Evolutionary conservation across 2,329 filamentous ascomycete species (phyloP).

Genomic region (Epichloe elymi): DNA sequence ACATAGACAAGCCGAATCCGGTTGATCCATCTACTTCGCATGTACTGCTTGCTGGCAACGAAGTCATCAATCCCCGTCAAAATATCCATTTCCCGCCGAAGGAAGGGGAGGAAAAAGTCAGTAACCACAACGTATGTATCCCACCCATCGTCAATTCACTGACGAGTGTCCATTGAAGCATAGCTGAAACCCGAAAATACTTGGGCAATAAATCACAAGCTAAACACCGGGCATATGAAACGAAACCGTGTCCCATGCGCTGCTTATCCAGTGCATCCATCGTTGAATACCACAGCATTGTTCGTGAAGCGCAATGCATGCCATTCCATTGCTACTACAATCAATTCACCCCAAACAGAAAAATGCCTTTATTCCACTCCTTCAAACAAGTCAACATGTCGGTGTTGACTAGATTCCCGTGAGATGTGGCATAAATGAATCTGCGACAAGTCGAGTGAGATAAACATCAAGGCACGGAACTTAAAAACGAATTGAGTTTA

Average conservation of each 20-base stretch:
- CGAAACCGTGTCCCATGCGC: background rate
- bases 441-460: background rate
- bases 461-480: background rate
- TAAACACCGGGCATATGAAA: background rate
- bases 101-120: background rate
- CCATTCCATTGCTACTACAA: background rate
- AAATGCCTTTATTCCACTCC: background rate
- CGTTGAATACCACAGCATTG: background rate
- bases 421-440: background rate
- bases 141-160: background rate
- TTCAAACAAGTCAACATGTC: background rate
- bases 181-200: background rate
- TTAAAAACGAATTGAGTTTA: too few relatives aligned
- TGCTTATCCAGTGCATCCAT: background rate
- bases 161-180: background rate
- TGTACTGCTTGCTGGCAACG: background rate
- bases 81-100: background rate
- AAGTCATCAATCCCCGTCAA: background rate
- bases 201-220: background rate
- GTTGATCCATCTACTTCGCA: background rate
- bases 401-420: background rate
- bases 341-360: background rate
- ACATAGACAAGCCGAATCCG: background rate
- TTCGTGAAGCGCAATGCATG: background rate
- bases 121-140: background rate